phyloP scores from a whole-genome alignment of 768 basidiomycete species.

The Melanogaster broomeanus region DNA sequence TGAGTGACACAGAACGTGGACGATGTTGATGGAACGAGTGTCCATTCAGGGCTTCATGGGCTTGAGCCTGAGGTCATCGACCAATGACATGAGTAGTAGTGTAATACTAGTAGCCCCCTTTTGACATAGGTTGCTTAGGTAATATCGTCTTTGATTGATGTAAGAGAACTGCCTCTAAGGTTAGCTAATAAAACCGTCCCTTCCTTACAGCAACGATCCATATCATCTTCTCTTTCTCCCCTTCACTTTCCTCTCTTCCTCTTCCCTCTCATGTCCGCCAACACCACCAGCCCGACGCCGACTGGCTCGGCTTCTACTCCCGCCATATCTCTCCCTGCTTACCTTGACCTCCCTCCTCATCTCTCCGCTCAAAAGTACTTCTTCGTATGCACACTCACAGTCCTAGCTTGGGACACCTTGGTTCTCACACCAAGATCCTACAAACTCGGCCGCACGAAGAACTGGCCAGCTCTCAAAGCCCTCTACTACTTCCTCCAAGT shows the following conservation, averaged over 20 bases:
- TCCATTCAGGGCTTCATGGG: too few species aligned
- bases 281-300: not conserved
- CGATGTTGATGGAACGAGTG: too few species aligned
- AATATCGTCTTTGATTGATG: slow-evolving; percentile 24
- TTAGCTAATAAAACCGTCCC: slow-evolving; percentile 1
- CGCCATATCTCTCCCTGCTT: slow-evolving; percentile 49
- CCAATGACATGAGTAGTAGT: too few species aligned
- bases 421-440: slow-evolving; percentile 81
- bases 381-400: slow-evolving; percentile 85
- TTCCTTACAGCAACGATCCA: not conserved
- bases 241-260: not conserved
- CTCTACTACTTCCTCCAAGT: slow-evolving; percentile 73
- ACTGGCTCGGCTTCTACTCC: not conserved
- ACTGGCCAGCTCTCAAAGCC: slow-evolving; percentile 79
- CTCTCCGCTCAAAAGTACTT: slow-evolving; percentile 88
- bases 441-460: slow-evolving; percentile 59
- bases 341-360: slow-evolving; percentile 74
- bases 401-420: slow-evolving; percentile 88
- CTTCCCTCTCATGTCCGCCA: slow-evolving; percentile 18
- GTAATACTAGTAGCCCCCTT: too few species aligned
- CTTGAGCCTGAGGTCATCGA: too few species aligned
- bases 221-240: not conserved
- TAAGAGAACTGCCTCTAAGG: slow-evolving; percentile 18
- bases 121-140: slow-evolving; percentile 1
- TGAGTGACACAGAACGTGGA: not conserved